Percentiles rank a stretch among this genome's conserved stretches.
Conservation (phyloP, 164 flowering plant species). For the Tetrastigma voinierianum region DNA sequence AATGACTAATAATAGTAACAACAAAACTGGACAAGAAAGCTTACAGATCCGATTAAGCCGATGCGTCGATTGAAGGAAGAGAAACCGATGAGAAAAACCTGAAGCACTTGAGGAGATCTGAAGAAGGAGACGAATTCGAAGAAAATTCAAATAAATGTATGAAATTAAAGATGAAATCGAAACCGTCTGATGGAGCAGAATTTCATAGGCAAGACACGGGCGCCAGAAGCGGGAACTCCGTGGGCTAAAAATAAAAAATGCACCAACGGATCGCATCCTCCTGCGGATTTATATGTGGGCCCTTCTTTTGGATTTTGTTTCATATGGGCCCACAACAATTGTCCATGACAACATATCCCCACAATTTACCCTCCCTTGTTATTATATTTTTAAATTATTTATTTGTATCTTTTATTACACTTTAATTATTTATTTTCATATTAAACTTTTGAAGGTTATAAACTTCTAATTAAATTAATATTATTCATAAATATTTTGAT, state of each 20-base stretch:
- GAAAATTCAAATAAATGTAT: neutral
- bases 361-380: too few species aligned
- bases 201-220: slow-evolving; percentile 1
- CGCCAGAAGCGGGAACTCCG: slow-evolving; percentile 42
- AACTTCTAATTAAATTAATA: too few species aligned
- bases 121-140: neutral
- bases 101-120: neutral
- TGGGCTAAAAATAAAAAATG: slow-evolving; percentile 6
- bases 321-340: too few species aligned
- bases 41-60: slow-evolving; percentile 24
- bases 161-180: neutral
- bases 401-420: too few species aligned
- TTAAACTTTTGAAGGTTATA: too few species aligned
- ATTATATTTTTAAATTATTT: too few species aligned
- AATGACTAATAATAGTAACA: neutral
- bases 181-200: slow-evolving; percentile 7
- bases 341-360: too few species aligned
- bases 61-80: neutral
- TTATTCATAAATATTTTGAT: too few species aligned
- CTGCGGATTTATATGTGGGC: too few species aligned
- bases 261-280: too few species aligned
- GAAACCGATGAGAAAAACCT: neutral
- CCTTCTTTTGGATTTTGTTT: too few species aligned
- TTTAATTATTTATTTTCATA: too few species aligned
- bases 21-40: neutral